Evolutionary conservation across 2,329 filamentous ascomycete species (phyloP).

Genomic region (Aspergillus caelatus): DNA sequence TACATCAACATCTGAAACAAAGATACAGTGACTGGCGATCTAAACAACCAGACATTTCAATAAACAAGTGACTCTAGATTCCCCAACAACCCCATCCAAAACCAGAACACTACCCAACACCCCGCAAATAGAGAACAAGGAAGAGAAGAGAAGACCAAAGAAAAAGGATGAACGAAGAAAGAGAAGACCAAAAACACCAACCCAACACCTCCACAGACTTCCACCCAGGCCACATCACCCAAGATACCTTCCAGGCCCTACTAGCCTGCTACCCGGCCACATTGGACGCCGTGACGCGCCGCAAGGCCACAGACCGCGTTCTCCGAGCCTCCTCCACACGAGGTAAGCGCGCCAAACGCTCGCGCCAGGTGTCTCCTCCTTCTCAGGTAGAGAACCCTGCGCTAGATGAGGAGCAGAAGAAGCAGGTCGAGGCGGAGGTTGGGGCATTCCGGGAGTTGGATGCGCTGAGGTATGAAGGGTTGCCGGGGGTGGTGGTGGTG

Average conservation of each 20-base stretch:
- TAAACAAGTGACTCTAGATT: not conserved
- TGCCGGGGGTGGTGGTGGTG: constrained; percentile 33
- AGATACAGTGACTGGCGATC: not conserved
- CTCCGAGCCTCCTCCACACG: not conserved
- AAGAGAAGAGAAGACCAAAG: not conserved
- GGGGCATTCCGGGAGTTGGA: constrained; percentile 37
- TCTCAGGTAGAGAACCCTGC: not conserved
- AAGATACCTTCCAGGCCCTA: constrained; percentile 29
- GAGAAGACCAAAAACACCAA: not conserved
- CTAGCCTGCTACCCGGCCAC: constrained; percentile 32
- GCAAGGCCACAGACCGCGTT: constrained; percentile 19
- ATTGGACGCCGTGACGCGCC: constrained; percentile 26
- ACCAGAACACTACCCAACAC: too few relatives aligned
- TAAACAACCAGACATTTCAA: too few relatives aligned
- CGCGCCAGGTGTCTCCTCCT: not conserved
- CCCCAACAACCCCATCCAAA: not conserved
- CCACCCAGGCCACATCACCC: constrained; percentile 28
- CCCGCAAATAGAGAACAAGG: not conserved
- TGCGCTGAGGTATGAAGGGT: constrained; percentile 39
- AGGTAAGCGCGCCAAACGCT: constrained; percentile 5
- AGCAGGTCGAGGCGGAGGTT: constrained; percentile 19
- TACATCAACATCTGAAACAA: not conserved
- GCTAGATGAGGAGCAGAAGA: constrained; percentile 9
- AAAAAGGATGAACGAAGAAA: not conserved
- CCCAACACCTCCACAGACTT: constrained; percentile 15